Percentiles rank a stretch among this genome's conserved stretches.
phyloP scores from a whole-genome alignment of 495 filamentous ascomycete species.

The Penicillium mononematosum region DNA sequence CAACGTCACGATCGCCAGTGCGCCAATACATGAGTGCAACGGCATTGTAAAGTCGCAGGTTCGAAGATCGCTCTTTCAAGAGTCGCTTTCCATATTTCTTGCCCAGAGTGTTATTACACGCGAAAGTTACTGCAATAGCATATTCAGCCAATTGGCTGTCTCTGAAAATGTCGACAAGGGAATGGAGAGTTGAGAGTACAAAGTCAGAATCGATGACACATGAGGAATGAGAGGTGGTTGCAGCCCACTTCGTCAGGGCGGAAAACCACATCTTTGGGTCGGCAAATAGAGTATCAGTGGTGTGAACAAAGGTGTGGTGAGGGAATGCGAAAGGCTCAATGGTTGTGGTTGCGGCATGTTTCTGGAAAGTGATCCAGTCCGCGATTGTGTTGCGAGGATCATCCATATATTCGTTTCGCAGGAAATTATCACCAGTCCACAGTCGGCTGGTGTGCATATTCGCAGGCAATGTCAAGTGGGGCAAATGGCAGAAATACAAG shows the following conservation, averaged over 20 bases:
- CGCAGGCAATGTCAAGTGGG: slow-evolving; percentile 37
- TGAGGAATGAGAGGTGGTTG: slow-evolving; percentile 14
- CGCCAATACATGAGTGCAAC: slow-evolving; percentile 72
- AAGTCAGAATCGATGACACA: slow-evolving; percentile 42
- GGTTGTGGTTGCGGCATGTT: slow-evolving; percentile 19
- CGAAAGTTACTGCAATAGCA: slow-evolving; percentile 65
- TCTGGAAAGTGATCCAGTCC: slow-evolving; percentile 25
- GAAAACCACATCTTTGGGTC: slow-evolving; percentile 42
- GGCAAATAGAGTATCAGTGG: slow-evolving; percentile 42
- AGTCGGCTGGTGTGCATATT: slow-evolving; percentile 25
- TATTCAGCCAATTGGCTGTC: slow-evolving; percentile 65
- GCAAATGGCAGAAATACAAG: slow-evolving; percentile 66
- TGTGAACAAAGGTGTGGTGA: slow-evolving; percentile 36
- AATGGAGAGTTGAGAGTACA: slow-evolving; percentile 53
- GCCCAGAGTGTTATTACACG: slow-evolving; percentile 52
- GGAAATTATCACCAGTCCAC: slow-evolving; percentile 47
- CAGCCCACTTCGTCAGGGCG: slow-evolving; percentile 37
- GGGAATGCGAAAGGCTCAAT: slow-evolving; percentile 25
- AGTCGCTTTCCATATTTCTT: slow-evolving; percentile 71
- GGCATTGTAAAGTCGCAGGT: slow-evolving; percentile 70
- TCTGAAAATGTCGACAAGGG: slow-evolving; percentile 46
- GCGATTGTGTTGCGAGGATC: slow-evolving; percentile 23
- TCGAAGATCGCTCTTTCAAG: slow-evolving; percentile 64
- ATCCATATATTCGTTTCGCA: slow-evolving; percentile 45
- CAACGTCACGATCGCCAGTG: slow-evolving; percentile 51